Evolutionary conservation across 805 yeast genomes (phyloP).

Genomic region (Saturnispora quitensis): DNA sequence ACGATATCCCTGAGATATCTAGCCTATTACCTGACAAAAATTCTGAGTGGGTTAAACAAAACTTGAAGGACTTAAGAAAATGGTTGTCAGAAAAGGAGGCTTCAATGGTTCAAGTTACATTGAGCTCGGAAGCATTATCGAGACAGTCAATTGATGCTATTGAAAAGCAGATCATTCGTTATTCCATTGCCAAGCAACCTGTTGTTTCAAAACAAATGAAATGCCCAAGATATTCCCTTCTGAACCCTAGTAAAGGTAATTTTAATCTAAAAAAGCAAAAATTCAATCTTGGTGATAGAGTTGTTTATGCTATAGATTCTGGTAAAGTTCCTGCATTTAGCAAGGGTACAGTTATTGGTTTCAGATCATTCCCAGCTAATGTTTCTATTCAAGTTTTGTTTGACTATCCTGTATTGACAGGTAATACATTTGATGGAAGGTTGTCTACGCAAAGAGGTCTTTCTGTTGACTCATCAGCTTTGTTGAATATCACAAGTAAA

Average conservation of each 20-base stretch:
- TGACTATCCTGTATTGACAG: constrained; percentile 76
- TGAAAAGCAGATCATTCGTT: constrained; percentile 49
- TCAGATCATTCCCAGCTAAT: constrained; percentile 47
- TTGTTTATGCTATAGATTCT: constrained; percentile 70
- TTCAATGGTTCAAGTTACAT: constrained; percentile 50
- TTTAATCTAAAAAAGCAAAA: constrained; percentile 64
- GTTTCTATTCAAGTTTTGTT: constrained; percentile 69
- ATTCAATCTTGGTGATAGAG: constrained; percentile 84
- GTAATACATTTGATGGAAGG: constrained; percentile 73
- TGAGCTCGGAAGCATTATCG: constrained; percentile 73
- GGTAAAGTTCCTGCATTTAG: constrained; percentile 86
- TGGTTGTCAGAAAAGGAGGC: constrained; percentile 43
- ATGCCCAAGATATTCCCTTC: constrained; percentile 74
- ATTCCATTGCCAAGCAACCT: constrained; percentile 36
- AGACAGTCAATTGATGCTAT: constrained; percentile 54
- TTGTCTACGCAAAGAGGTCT: constrained; percentile 73
- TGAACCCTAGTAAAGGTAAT: constrained; percentile 66
- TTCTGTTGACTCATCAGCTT: constrained; percentile 69
- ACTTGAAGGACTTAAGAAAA: constrained; percentile 24
- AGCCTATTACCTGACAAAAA: constrained; percentile 30
- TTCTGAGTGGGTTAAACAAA: constrained; percentile 37
- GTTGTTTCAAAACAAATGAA: constrained; percentile 49
- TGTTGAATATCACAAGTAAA: constrained; percentile 64
- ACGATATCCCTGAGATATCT: constrained; percentile 30
- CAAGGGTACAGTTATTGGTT: constrained; percentile 82